Base-by-base conservation (phyloP, 2,329 filamentous ascomycete genomes). In the Grosmannia clavigera region DNA sequence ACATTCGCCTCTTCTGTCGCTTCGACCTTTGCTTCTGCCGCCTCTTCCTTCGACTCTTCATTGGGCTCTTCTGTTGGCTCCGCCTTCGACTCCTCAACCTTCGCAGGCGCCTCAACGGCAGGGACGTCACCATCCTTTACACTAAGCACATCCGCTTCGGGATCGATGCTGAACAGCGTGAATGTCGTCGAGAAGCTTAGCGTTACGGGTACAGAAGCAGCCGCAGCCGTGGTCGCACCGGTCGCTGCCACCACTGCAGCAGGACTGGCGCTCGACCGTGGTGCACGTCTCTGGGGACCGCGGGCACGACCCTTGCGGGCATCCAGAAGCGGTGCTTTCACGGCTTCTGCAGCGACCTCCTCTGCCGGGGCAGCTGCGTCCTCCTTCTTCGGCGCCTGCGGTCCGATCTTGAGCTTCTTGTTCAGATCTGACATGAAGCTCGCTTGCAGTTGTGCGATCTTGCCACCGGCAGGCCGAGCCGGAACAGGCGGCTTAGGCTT, bases 351-450 rank as follows among this genome's bases (percentile, higher is more conserved):
- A 38, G 79, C 78, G 2, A 73, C 73, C 38, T 75, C 72, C 55
- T 82, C 81, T 60, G 83, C 79, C 0, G 58, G 19, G 58, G 84
- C 78, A 16, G 77, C 74, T 11, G 75, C 70, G 50, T 79, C 75
- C 64, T 92, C 86, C 68, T 88, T 86, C 76, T 88, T 87, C 1
- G 85, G 82, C 11, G 80, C 83, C 66, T 89, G 85, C n/a, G 92
- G 92, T 1, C 94, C 94, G 43, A 95, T 75, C 69, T 90, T 86
- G 33, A 99, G 78, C 56, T 91, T 87, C 67, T 90, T 92, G 72
- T 97, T 96, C 51, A 99, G 76, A 68, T 97, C 92, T 53, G 85
- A 91, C 80, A 99, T 84, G 72, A 99, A 97, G 3, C 89, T 90
- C 46, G 89, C 89, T 73, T 95, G 91, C 38, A 99, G 76, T 29